These are phyloP conservation scores for Backusella australiensis DNA, from an alignment of 192 early-diverging fungal genomes.

Conservation along the genomic window DNA sequence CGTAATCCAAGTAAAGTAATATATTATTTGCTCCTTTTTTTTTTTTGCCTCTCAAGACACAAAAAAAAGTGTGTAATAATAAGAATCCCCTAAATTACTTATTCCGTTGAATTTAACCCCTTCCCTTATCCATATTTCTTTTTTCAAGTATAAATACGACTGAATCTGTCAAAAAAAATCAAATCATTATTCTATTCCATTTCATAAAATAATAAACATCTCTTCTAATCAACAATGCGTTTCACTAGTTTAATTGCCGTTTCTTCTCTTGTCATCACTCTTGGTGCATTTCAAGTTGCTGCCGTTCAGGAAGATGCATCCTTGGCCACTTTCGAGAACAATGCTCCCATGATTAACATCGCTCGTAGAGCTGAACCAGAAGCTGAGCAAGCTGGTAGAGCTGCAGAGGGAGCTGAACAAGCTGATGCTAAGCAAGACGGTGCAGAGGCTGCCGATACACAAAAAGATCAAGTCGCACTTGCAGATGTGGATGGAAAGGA, in stretches of 20 bases:
- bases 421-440: neutral
- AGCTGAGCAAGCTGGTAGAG: neutral
- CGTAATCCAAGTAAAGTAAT: neutral
- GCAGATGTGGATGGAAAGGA: neutral
- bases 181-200: neutral
- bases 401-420: neutral
- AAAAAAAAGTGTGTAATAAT: neutral
- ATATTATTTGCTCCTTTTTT: neutral
- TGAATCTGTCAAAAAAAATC: neutral
- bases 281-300: neutral
- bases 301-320: neutral
- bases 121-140: neutral
- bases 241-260: slow-evolving; percentile 6
- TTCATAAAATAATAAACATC: neutral
- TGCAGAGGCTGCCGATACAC: neutral
- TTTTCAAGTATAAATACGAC: neutral
- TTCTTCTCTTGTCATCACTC: neutral
- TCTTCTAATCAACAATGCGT: neutral
- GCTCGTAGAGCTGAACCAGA: neutral
- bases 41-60: neutral
- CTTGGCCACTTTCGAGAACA: neutral
- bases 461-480: neutral
- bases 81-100: neutral
- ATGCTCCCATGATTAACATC: neutral
- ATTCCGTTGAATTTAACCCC: neutral